Evolutionary conservation across 2,329 filamentous ascomycete genomes (phyloP).

Genomic region (Cryphonectria carpinicola): DNA sequence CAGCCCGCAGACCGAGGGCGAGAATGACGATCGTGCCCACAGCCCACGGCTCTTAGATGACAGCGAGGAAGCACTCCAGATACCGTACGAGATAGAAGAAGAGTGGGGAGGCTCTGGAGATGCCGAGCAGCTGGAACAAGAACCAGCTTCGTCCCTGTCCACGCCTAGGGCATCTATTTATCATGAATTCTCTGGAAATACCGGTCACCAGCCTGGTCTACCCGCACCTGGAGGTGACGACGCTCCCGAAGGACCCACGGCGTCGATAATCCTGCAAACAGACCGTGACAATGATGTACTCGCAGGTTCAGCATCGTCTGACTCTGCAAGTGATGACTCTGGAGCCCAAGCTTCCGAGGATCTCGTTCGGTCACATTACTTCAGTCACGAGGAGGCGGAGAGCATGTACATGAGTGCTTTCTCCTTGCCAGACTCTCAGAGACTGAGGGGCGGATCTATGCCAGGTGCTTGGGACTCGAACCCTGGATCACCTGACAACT

Average conservation of each 20-base stretch:
- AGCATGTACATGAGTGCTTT: conserved; percentile 86
- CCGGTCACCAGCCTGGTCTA: not conserved
- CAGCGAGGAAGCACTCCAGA: conserved; percentile 60
- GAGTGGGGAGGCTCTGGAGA: conserved; percentile 41
- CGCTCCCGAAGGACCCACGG: conserved; percentile 36
- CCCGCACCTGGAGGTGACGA: conserved; percentile 35
- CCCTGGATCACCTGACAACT: conserved; percentile 29
- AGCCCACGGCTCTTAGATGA: conserved; percentile 47
- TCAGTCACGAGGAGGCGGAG: conserved; percentile 78
- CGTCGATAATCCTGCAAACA: not conserved
- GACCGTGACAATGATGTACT: conserved; percentile 3
- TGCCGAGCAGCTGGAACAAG: conserved; percentile 40
- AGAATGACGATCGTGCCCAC: conserved; percentile 38
- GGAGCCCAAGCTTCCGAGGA: conserved; percentile 48
- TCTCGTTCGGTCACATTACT: conserved; percentile 65
- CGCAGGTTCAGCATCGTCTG: conserved; percentile 32
- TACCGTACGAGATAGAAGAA: conserved; percentile 56
- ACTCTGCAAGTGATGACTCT: conserved; percentile 36
- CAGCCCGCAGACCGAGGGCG: conserved; percentile 38
- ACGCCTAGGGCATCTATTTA: conserved; percentile 60
- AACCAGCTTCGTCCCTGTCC: conserved; percentile 41
- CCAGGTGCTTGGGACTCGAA: conserved; percentile 58
- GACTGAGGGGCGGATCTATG: conserved; percentile 42
- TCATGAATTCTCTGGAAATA: conserved; percentile 38
- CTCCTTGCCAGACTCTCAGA: conserved; percentile 49